Evolutionary conservation across 805 yeast genomes (phyloP).

Genomic region (Yarrowia deformans): DNA sequence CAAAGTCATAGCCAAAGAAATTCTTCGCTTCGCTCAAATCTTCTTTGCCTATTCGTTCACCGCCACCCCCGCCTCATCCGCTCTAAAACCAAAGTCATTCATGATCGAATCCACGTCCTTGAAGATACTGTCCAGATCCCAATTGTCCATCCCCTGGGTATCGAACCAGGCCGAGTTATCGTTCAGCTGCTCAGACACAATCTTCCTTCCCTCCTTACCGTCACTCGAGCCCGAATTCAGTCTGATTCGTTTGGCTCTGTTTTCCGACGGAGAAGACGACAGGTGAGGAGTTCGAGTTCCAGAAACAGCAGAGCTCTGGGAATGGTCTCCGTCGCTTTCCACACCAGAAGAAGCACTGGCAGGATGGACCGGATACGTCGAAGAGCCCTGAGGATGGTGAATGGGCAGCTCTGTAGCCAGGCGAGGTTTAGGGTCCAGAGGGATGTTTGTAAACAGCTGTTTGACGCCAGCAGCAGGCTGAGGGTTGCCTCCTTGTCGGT

Average conservation of each 20-base stretch:
- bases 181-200: constrained; percentile 5
- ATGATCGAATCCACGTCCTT: constrained; percentile 84
- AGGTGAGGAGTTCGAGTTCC: constrained; percentile 11
- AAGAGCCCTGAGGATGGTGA: constrained; percentile 25
- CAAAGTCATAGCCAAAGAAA: too few species aligned
- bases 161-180: constrained; percentile 36
- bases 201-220: constrained; percentile 1
- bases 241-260: constrained; percentile 27
- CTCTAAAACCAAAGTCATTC: constrained; percentile 85
- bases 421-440: constrained; percentile 32
- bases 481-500: constrained; percentile 21
- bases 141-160: constrained; percentile 40
- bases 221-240: constrained; percentile 21
- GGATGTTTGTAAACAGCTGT: constrained; percentile 37
- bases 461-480: constrained; percentile 19
- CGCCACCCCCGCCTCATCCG: constrained; percentile 30
- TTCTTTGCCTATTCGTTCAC: constrained; percentile 1
- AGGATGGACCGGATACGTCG: constrained; percentile 10
- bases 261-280: constrained; percentile 17
- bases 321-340: constrained; percentile 12
- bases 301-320: constrained; percentile 7
- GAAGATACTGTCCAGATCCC: constrained; percentile 66
- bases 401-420: constrained; percentile 29
- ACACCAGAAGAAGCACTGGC: constrained; percentile 17
- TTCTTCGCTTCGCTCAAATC: too few species aligned